Percentiles rank a stretch among this genome's conserved stretches.
Conservation (phyloP, 345 rosid genomes). For the Physaria fendleri region DNA sequence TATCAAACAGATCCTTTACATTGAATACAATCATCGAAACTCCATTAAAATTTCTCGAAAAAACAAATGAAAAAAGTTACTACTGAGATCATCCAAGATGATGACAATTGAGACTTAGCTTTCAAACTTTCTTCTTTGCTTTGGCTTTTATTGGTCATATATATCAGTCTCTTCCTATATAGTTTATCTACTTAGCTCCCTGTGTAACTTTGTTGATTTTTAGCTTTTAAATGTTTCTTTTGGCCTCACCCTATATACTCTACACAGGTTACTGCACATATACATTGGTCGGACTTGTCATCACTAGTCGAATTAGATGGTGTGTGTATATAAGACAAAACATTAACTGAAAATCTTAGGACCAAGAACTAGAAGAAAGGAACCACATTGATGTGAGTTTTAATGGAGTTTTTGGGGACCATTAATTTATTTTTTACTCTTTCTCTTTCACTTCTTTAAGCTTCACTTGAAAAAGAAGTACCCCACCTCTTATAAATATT, state of each 20-base stretch:
- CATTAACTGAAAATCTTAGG: slow-evolving; percentile 29
- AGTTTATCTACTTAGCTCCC: slow-evolving; percentile 27
- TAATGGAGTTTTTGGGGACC: slow-evolving; percentile 22
- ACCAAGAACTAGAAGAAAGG: slow-evolving; percentile 26
- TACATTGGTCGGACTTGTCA: slow-evolving; percentile 28
- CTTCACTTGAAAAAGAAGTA: slow-evolving; percentile 19
- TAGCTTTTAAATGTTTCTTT: slow-evolving; percentile 25
- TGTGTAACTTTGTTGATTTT: slow-evolving; percentile 18
- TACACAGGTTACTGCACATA: slow-evolving; percentile 25
- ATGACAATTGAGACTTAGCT: slow-evolving; percentile 36
- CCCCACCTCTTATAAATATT: slow-evolving; percentile 7
- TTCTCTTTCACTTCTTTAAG: slow-evolving; percentile 29
- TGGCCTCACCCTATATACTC: slow-evolving; percentile 34
- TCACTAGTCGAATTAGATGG: slow-evolving; percentile 17
- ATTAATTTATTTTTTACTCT: slow-evolving; percentile 16
- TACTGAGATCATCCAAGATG: no score
- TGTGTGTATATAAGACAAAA: slow-evolving; percentile 11
- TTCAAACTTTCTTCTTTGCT: slow-evolving; percentile 30
- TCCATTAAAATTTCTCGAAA: not conserved
- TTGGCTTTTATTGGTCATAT: slow-evolving; percentile 28
- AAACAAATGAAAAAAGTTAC: not conserved
- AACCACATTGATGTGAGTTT: slow-evolving; percentile 35
- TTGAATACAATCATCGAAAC: slow-evolving; percentile 26
- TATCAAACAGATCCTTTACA: slow-evolving; percentile 29
- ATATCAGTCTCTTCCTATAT: slow-evolving; percentile 20